Evolutionary conservation across 805 yeast species (phyloP).

Genomic region (Metschnikowia noctiluminum): DNA sequence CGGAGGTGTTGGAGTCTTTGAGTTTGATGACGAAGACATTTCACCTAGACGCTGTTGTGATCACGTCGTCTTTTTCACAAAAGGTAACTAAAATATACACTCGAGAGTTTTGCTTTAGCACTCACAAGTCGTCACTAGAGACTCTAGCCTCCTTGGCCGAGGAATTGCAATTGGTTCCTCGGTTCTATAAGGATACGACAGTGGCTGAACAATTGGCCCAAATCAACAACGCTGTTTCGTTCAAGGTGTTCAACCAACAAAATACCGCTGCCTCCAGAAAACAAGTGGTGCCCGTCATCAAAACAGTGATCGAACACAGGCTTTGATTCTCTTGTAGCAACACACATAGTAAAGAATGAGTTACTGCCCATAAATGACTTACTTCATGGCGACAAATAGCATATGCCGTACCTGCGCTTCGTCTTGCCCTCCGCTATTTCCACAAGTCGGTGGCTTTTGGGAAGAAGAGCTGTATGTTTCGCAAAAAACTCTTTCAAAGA

Average conservation of each 20-base stretch:
- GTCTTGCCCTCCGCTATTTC: constrained; percentile 13
- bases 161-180: constrained; percentile 24
- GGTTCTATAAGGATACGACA: constrained; percentile 22
- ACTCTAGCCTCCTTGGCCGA: constrained; percentile 20
- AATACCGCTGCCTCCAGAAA: constrained; percentile 72
- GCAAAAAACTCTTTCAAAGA: constrained; percentile 9
- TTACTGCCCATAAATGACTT: too few species aligned
- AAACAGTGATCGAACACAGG: constrained; percentile 26
- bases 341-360: background rate
- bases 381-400: constrained; percentile 21
- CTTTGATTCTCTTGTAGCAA: background rate
- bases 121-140: constrained; percentile 14
- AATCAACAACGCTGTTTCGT: constrained; percentile 10
- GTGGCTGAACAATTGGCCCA: constrained; percentile 14
- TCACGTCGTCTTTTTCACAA: constrained; percentile 40
- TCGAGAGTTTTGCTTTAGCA: constrained; percentile 33
- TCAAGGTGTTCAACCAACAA: constrained; percentile 41
- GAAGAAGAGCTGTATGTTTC: constrained; percentile 8
- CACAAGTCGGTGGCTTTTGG: constrained; percentile 2
- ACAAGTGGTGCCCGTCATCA: constrained; percentile 72
- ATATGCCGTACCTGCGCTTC: constrained; percentile 18
- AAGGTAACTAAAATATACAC: constrained; percentile 30
- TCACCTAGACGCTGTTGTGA: constrained; percentile 30
- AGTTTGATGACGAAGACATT: constrained; percentile 18
- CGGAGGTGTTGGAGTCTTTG: constrained; percentile 25